Evolutionary conservation across 148 eudicot species (phyloP).

Genomic region (Rhododendron simsii): DNA sequence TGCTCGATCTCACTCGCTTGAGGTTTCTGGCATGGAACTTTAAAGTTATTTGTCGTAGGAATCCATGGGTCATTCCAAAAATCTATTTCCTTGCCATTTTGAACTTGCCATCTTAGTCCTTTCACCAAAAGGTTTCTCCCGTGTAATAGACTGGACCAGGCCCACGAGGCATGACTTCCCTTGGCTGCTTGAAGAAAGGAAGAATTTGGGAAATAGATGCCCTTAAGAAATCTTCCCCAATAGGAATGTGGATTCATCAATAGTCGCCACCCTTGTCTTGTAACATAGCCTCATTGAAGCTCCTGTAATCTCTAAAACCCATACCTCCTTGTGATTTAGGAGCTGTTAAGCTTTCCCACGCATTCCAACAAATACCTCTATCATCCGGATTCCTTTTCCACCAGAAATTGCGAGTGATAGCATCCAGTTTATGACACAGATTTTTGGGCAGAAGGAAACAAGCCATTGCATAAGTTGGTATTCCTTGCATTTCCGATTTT

Average conservation of each 20-base stretch:
- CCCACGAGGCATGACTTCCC: not conserved
- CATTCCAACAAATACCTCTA: not conserved
- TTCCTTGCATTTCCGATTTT: too few species aligned
- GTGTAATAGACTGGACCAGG: not conserved
- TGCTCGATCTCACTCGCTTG: too few species aligned
- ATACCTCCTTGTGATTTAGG: not conserved
- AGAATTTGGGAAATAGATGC: not conserved
- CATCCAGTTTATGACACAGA: too few species aligned
- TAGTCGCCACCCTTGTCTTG: not conserved
- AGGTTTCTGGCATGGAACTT: too few species aligned
- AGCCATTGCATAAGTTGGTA: not conserved
- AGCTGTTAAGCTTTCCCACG: not conserved
- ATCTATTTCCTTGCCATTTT: fast-evolving
- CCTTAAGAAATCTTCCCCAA: not conserved
- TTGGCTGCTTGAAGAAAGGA: not conserved
- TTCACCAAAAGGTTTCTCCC: not conserved
- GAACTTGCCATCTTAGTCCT: not conserved
- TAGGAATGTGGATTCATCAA: not conserved
- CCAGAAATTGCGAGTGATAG: not conserved
- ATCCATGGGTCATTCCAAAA: too few species aligned
- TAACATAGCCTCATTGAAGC: too few species aligned
- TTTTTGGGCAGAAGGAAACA: too few species aligned
- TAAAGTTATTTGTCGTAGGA: too few species aligned
- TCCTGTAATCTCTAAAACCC: not conserved
- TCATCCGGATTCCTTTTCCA: not conserved